Evolutionary conservation across 169 alveolate species (phyloP), one percentile per base, ranked within the genome.

Genomic region (Plasmodium reichenowi): DNA sequence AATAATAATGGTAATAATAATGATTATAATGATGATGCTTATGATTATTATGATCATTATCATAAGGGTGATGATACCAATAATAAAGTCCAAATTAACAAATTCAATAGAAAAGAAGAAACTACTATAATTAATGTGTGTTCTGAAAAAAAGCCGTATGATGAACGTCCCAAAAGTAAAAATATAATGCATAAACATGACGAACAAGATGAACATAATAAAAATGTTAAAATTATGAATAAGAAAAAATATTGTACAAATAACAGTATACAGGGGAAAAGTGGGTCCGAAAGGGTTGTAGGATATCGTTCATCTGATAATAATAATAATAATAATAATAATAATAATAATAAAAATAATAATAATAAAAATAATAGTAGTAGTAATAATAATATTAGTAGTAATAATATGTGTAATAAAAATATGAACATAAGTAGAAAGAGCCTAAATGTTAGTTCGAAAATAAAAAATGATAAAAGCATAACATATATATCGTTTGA

Each of bases 401-500:
- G 48, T 63, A 76, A 43, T 38, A 47, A n/a, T n/a, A 24, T 66
- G 13, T 70, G 62, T 17, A 63, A 78, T 52, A 78, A 63, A n/a
- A 24, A 3, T 56, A 6, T 56, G n/a, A 48, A 66, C 24, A 67
- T 24, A 2, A 78, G 43, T 66, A 13, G 58, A n/a, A 78, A 78
- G 66, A 59, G 47, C 47, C 8, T 64, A 52, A 78, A 54, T 52
- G 71, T 78, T 43, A 50, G 60, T 3, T 78, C 89, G 6, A 78
- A 78, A 58, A 78, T 78, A 64, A 78, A 78, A 64, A 78, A 78
- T 52, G 89, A 78, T 15, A 66, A 64, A 64, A n/a, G 78, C 1
- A 60, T 78, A 22, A 78, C 89, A 8, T 78, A 78, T 9, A 72
- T 78, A 3, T 50, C 89, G 10, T 78, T 59, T 78, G 89, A 78